Evolutionary conservation across 768 basidiomycete species (phyloP).

Genomic region (Calocybe cyanea): DNA sequence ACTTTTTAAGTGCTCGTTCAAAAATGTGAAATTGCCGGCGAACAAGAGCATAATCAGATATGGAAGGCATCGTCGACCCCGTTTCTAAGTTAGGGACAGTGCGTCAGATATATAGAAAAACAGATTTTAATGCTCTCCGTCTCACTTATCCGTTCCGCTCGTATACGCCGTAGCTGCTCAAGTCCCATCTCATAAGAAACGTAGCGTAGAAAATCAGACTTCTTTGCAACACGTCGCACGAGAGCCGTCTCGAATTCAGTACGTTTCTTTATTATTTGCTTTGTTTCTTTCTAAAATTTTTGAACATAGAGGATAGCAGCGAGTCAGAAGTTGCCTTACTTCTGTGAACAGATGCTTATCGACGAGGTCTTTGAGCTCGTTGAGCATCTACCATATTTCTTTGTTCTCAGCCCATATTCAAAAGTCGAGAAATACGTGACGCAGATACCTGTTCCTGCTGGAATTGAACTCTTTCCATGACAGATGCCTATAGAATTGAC

Average conservation of each 20-base stretch:
- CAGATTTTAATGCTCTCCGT: constrained; percentile 17
- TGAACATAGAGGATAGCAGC: constrained; percentile 11
- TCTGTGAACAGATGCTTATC: constrained; percentile 81
- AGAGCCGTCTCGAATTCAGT: constrained; percentile 82
- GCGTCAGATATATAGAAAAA: no score
- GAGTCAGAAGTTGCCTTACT: constrained; percentile 36
- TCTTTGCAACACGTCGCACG: constrained; percentile 79
- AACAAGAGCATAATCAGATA: constrained; percentile 84
- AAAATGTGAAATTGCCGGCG: constrained; percentile 86
- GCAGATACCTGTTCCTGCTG: constrained; percentile 82
- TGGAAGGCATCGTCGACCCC: constrained; percentile 47
- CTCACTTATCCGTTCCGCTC: constrained; percentile 69
- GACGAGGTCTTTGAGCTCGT: constrained; percentile 89
- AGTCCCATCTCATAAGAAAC: constrained; percentile 89
- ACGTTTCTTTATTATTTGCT: constrained; percentile 79
- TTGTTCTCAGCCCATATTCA: constrained; percentile 5
- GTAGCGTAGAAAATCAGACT: constrained; percentile 87
- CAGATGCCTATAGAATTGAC: constrained; percentile 5
- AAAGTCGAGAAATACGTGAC: neutral
- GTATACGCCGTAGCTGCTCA: constrained; percentile 75
- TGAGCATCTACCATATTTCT: constrained; percentile 66
- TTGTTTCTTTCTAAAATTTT: constrained; percentile 62
- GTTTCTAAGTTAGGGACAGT: constrained; percentile 32
- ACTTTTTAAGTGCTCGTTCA: constrained; percentile 83
- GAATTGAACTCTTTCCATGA: constrained; percentile 92